phyloP scores from a whole-genome alignment of 2,329 filamentous ascomycete species.

The Microdochium bolleyi region DNA sequence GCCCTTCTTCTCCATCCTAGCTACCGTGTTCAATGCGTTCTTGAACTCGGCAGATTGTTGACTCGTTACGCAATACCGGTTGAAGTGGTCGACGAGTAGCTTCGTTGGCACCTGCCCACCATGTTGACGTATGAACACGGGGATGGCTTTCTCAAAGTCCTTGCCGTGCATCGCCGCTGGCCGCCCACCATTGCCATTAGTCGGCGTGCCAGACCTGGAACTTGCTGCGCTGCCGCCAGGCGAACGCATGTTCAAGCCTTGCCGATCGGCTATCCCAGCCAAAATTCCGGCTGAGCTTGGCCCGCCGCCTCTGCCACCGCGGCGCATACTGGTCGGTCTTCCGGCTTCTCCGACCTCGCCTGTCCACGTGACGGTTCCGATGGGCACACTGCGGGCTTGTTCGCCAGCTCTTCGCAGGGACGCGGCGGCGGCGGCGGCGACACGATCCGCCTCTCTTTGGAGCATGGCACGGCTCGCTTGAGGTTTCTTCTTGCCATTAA shows the following conservation, averaged over 20 bases:
- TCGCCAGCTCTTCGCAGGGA: conserved; percentile 68
- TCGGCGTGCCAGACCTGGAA: conserved; percentile 37
- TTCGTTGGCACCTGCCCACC: conserved; percentile 75
- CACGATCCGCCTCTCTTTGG: conserved; percentile 70
- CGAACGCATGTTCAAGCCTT: conserved; percentile 25
- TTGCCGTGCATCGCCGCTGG: conserved; percentile 32
- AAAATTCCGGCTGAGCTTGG: conserved; percentile 48
- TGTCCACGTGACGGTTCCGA: conserved; percentile 90
- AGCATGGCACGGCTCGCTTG: conserved; percentile 72
- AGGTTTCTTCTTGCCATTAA: conserved; percentile 65
- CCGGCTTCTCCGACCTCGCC: conserved; percentile 75
- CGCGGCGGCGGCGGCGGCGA: conserved; percentile 70
- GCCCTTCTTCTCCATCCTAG: conserved; percentile 55
- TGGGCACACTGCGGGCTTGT: conserved; percentile 62
- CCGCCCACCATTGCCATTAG: conserved; percentile 16
- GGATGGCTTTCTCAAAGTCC: conserved; percentile 66
- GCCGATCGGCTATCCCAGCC: conserved; percentile 48
- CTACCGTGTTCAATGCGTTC: conserved; percentile 68
- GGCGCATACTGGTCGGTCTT: conserved; percentile 49
- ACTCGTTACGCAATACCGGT: conserved; percentile 63
- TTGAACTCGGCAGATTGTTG: conserved; percentile 74
- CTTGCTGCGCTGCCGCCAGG: conserved; percentile 25
- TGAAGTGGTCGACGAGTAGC: conserved; percentile 85
- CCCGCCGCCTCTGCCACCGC: conserved; percentile 34
- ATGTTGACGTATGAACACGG: conserved; percentile 69